phyloP scores from a whole-genome alignment of 2,329 filamentous ascomycete species.

The Oidium heveae region DNA sequence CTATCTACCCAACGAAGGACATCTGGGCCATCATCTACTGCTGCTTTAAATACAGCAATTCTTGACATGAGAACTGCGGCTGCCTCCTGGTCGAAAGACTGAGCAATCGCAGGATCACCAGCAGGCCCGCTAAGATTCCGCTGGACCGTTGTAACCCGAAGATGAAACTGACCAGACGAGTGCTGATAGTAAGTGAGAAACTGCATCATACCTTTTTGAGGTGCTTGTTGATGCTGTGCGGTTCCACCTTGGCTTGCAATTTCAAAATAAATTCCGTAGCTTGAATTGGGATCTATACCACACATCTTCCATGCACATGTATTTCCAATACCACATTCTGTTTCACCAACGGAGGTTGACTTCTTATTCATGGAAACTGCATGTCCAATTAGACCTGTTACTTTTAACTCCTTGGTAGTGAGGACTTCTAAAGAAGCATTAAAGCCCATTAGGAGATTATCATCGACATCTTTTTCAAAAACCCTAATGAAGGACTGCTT shows the following conservation, averaged over 20 bases:
- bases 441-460: constrained; percentile 93
- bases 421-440: constrained; percentile 89
- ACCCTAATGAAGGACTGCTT: constrained; percentile 94
- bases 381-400: constrained; percentile 90
- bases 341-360: constrained; percentile 87
- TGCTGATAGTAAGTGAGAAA: constrained; percentile 98
- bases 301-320: constrained; percentile 99
- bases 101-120: constrained; percentile 80
- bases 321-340: constrained; percentile 93
- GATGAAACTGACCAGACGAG: constrained; percentile 83
- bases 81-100: constrained; percentile 95
- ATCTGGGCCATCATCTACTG: constrained; percentile 95
- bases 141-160: constrained; percentile 83
- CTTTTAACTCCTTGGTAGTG: constrained; percentile 94
- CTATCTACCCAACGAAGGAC: constrained; percentile 94
- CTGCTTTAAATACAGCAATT: constrained; percentile 95
- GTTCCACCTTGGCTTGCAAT: constrained; percentile 84
- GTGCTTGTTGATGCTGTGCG: constrained; percentile 58
- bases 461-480: constrained; percentile 88
- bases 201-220: constrained; percentile 88
- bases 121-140: constrained; percentile 79
- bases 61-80: constrained; percentile 96
- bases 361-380: constrained; percentile 96
- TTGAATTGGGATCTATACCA: constrained; percentile 78
- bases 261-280: constrained; percentile 93